These are phyloP conservation scores for Rhodosorus marinus DNA, from an alignment of 23 red algal genomes.

Conservation along the genomic window DNA sequence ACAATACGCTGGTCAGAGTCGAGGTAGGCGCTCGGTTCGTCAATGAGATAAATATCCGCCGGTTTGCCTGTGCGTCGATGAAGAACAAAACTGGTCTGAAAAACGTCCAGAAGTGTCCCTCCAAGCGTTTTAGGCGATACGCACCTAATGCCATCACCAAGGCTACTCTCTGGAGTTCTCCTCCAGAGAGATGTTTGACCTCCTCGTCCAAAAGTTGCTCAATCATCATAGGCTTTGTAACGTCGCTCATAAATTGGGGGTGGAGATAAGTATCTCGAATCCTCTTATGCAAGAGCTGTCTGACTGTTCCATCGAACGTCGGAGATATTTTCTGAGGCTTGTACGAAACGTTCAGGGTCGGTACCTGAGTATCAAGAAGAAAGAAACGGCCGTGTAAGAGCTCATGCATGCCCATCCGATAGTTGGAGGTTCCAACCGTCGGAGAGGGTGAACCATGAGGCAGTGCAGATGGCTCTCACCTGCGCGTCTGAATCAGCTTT, in stretches of 20 bases:
- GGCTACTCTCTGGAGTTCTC: constrained; percentile 94
- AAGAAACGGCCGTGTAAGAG: too few species aligned
- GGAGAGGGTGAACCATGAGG: too few species aligned
- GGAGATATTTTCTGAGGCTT: constrained; percentile 99
- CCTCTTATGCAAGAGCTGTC: constrained; percentile 68
- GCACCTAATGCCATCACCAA: constrained; percentile 85
- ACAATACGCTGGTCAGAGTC: constrained; percentile 98
- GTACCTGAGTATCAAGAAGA: too few species aligned
- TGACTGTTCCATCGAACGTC: constrained; percentile 89
- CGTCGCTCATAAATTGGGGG: constrained; percentile 94
- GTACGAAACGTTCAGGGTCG: constrained; percentile 91
- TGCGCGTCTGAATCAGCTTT: constrained; percentile 42
- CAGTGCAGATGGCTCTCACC: too few species aligned
- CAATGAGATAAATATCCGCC: constrained; percentile 89
- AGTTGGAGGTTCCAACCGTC: too few species aligned
- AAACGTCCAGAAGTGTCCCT: too few species aligned
- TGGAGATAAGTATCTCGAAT: constrained; percentile 68
- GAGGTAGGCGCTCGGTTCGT: constrained; percentile 90
- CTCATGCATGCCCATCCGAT: too few species aligned
- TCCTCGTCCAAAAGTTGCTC: constrained; percentile 81
- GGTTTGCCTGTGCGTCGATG: too few species aligned
- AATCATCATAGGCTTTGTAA: constrained; percentile 76
- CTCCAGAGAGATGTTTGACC: constrained; percentile 86
- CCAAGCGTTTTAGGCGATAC: too few species aligned
- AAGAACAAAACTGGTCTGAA: too few species aligned